Base-by-base conservation (phyloP, 2,329 filamentous ascomycete species). In the Elsinoe ampelina region DNA sequence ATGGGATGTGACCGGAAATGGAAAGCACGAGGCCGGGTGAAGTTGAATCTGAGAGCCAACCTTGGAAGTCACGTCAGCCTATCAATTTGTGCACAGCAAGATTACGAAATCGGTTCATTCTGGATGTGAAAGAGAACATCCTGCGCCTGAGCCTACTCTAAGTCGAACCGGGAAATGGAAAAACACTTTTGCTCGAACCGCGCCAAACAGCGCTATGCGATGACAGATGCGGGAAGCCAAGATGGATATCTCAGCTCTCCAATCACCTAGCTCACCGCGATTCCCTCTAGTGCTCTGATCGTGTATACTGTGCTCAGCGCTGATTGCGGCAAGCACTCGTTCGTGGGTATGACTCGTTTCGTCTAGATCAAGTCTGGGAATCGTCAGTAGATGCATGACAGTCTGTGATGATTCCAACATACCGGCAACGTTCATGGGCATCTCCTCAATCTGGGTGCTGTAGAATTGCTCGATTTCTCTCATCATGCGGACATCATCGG, bases 361-460 rank as follows among this genome's bases (percentile, higher is more conserved):
- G 63, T 62, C 69, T 72, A 72, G 65, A 72, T 72, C 60, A 72
- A 67, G 60, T 72, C 70, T 71, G 63, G 10, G 36, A 20, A 30
- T 13, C 10, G n/a, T 52, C n/a, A 52, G 48, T 15, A 20, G 5
- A 19, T 43, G 35, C n/a, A 17, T 15, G 7, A 10, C 26, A 38
- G 55, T 61, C 43, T 60, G 56, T n/a, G 17, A 26, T 26, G 38
- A 20, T 10, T 10, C 34, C 15, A 45, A 74, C 79, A 70, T 77
- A 80, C 78, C 79, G 71, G 81, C 80, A 74, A 85, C 83, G 76
- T 85, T 86, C 93, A 98, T 97, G 71, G 93, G 93, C 93, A 98
- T 98, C 84, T 98, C 93, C 80, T 98, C 93, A 67, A 98, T 97
- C 81, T 98, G 93, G 75, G 93, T 98, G 84, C 89, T 95, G 86